Conservation (phyloP, 495 filamentous ascomycete species). For the Penicillium arizonense region DNA sequence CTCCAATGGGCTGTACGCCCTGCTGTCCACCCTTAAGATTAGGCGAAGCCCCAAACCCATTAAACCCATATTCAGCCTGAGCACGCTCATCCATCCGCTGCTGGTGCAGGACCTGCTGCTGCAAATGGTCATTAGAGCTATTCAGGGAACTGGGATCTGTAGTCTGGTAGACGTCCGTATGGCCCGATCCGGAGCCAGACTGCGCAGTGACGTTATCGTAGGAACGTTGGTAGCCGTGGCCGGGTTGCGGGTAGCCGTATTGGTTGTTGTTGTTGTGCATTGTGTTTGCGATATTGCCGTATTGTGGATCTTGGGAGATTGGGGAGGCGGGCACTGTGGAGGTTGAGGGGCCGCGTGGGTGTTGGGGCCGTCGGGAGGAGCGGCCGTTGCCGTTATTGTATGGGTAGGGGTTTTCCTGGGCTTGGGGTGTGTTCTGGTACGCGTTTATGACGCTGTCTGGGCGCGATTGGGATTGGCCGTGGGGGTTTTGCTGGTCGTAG, state of each 20-base stretch:
- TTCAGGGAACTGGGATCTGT: slow-evolving; percentile 91
- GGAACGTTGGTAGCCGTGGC: slow-evolving; percentile 66
- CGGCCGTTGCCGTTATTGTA: slow-evolving; percentile 28
- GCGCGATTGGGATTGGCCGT: slow-evolving; percentile 45
- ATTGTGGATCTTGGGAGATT: slow-evolving; percentile 2
- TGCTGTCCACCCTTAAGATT: slow-evolving; percentile 11
- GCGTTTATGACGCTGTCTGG: slow-evolving; percentile 59
- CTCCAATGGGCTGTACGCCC: slow-evolving; percentile 6
- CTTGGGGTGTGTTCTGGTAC: slow-evolving; percentile 34
- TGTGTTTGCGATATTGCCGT: slow-evolving; percentile 19
- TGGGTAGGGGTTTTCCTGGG: slow-evolving; percentile 38
- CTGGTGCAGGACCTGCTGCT: slow-evolving; percentile 47
- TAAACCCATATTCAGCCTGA: slow-evolving; percentile 56
- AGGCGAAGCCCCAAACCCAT: slow-evolving; percentile 46
- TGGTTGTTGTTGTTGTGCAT: slow-evolving; percentile 30
- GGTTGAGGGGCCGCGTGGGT: slow-evolving; percentile 31
- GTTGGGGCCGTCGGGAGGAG: slow-evolving; percentile 38
- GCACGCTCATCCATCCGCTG: slow-evolving; percentile 46
- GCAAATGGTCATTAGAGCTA: slow-evolving; percentile 77
- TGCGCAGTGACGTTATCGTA: slow-evolving; percentile 79
- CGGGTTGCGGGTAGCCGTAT: slow-evolving; percentile 57
- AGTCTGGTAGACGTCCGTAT: slow-evolving; percentile 69
- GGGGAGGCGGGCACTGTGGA: neutral
- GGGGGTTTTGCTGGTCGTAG: slow-evolving; percentile 53
- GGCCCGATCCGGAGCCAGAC: slow-evolving; percentile 63